These are phyloP conservation scores for Eleusine indica DNA, from an alignment of 176 grass and related monocot species.

Conservation along the genomic window DNA sequence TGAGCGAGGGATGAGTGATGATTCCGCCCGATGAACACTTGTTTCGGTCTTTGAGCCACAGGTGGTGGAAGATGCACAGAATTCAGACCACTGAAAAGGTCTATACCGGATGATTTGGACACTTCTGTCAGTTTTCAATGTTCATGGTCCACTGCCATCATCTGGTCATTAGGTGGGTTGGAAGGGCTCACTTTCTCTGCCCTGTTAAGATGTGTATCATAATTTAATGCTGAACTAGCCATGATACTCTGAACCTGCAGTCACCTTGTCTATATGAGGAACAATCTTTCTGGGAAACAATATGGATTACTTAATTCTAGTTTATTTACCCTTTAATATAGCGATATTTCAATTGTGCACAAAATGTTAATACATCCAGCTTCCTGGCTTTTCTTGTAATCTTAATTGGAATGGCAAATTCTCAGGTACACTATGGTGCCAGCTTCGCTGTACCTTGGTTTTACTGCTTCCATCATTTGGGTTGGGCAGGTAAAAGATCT, in stretches of 20 bases:
- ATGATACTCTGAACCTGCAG: not conserved
- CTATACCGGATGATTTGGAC: not conserved
- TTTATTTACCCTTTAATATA: not conserved
- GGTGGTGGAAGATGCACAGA: not conserved
- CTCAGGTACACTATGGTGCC: constrained; percentile 94
- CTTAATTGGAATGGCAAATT: constrained; percentile 22
- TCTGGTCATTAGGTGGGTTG: not conserved
- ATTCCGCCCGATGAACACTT: not conserved
- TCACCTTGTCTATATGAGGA: not conserved
- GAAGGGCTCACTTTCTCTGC: not conserved
- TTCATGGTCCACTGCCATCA: not conserved
- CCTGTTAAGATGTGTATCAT: not conserved
- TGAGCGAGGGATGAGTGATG: not conserved
- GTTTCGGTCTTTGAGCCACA: not conserved
- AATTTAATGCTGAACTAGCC: not conserved
- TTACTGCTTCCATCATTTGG: constrained; percentile 95
- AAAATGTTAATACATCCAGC: not conserved
- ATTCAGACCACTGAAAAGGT: not conserved
- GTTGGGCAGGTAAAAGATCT: constrained; percentile 70
- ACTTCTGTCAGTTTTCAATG: not conserved
- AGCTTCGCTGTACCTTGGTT: constrained; percentile 87
- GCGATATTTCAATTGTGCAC: not conserved
- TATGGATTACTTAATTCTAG: not conserved
- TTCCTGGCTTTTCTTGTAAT: not conserved
- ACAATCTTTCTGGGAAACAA: not conserved